A percentile compares a stretch with the other conserved stretches of the same genome.
These are phyloP conservation scores for Aurantiochytrium sp. DNA, from an alignment of 108 stramenopile species.

Conservation along the genomic window DNA sequence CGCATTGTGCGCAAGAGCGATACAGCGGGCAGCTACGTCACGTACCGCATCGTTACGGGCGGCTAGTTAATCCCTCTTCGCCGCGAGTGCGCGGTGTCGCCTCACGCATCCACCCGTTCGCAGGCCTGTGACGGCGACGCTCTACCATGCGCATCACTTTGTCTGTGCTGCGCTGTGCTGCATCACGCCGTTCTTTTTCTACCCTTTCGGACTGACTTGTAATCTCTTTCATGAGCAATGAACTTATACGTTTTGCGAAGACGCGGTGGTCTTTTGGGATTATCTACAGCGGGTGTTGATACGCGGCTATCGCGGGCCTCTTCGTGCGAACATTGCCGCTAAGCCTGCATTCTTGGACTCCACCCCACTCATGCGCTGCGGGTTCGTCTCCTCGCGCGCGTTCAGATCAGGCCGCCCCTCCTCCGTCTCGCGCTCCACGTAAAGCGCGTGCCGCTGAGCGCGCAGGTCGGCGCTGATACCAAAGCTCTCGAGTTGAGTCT, in stretches of 20 bases:
- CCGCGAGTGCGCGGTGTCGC: too few relatives aligned
- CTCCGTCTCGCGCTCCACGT: neutral
- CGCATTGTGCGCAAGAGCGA: slow-evolving; percentile 97
- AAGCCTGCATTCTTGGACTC: neutral
- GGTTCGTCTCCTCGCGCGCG: neutral
- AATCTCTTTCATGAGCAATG: too few relatives aligned
- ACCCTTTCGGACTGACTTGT: too few relatives aligned
- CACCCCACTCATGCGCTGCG: neutral
- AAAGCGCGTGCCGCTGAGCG: neutral
- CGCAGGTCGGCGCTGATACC: neutral
- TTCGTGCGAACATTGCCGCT: neutral
- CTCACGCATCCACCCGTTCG: too few relatives aligned
- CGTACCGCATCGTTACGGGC: slow-evolving; percentile 84
- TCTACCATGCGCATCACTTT: too few relatives aligned
- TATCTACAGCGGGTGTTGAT: too few relatives aligned
- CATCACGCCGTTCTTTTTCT: too few relatives aligned
- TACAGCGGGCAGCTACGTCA: slow-evolving; percentile 97
- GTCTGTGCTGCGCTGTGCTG: too few relatives aligned
- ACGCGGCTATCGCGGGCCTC: neutral
- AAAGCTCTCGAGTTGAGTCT: neutral
- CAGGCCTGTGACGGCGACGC: too few relatives aligned
- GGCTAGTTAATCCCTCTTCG: neutral
- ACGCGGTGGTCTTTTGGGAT: too few relatives aligned
- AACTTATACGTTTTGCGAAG: too few relatives aligned
- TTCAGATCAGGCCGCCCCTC: neutral